Evolutionary conservation across 1,139 yeast genomes (phyloP).

Genomic region (Zygosaccharomyces sapae): DNA sequence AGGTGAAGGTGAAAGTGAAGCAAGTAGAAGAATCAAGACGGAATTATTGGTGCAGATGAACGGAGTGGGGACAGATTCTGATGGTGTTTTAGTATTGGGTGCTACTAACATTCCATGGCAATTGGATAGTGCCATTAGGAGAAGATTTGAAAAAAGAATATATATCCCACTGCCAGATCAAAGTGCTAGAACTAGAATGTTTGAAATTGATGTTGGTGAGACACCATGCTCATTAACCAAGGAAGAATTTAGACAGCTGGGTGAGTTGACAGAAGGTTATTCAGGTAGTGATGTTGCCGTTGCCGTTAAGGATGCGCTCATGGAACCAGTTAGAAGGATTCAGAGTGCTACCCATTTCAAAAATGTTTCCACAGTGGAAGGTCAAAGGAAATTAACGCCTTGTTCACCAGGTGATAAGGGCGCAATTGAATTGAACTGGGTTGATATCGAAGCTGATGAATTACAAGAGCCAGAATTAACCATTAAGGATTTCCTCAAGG

Average conservation of each 20-base stretch:
- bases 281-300: conserved; percentile 98
- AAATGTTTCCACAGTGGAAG: conserved; percentile 38
- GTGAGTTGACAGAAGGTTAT: conserved; percentile 94
- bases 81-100: conserved; percentile 90
- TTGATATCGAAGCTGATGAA: conserved; percentile 85
- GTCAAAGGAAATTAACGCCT: conserved; percentile 59
- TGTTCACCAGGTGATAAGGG: conserved; percentile 93
- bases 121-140: conserved; percentile 92
- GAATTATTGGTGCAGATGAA: conserved; percentile 97
- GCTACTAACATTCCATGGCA: conserved; percentile 99
- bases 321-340: conserved; percentile 95
- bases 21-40: conserved; percentile 91
- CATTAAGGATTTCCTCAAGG: conserved; percentile 87
- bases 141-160: conserved; percentile 93
- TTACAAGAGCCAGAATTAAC: conserved; percentile 85
- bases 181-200: conserved; percentile 89
- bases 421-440: conserved; percentile 90
- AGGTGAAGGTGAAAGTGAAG: conserved; percentile 98
- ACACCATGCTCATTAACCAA: conserved; percentile 77
- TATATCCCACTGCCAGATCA: conserved; percentile 92
- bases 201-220: conserved; percentile 85
- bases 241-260: conserved; percentile 72
- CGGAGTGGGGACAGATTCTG: conserved; percentile 94
- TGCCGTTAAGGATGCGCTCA: conserved; percentile 92
- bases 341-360: conserved; percentile 96